These are phyloP conservation scores for Tolypocladium album DNA, from an alignment of 2,329 filamentous ascomycete species.

Conservation along the genomic window DNA sequence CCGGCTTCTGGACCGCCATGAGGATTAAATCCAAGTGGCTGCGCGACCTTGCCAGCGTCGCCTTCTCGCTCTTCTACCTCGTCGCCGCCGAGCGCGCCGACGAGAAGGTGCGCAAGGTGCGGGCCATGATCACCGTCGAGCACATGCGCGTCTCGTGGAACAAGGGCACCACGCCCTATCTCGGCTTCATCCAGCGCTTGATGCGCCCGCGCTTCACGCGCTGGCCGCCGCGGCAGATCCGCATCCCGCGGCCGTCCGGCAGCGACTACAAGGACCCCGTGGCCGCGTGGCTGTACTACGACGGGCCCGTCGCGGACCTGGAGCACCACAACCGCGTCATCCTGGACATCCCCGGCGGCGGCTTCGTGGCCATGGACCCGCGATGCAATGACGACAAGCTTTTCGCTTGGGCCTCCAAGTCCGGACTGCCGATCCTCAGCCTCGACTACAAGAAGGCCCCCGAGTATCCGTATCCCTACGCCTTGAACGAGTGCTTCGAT, in stretches of 20 bases:
- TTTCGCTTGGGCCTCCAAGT: constrained; percentile 82
- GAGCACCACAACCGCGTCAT: constrained; percentile 68
- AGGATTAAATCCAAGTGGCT: constrained; percentile 69
- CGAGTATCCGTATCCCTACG: constrained; percentile 37
- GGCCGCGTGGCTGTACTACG: constrained; percentile 85
- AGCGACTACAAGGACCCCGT: constrained; percentile 80
- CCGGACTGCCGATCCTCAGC: constrained; percentile 79
- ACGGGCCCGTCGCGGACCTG: constrained; percentile 71
- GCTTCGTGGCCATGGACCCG: constrained; percentile 96
- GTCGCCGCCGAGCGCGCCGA: constrained; percentile 89
- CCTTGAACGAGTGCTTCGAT: constrained; percentile 39
- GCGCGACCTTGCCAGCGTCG: constrained; percentile 69
- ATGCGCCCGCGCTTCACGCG: constrained; percentile 69
- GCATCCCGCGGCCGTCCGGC: constrained; percentile 68
- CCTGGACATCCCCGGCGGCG: constrained; percentile 84
- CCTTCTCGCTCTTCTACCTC: constrained; percentile 85
- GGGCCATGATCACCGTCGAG: constrained; percentile 77
- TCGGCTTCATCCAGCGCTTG: constrained; percentile 60
- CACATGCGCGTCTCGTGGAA: constrained; percentile 93
- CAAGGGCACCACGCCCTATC: constrained; percentile 81
- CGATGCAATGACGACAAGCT: constrained; percentile 89
- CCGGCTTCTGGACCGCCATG: constrained; percentile 98
- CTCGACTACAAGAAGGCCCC: constrained; percentile 64
- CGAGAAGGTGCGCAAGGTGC: constrained; percentile 88
- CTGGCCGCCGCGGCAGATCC: constrained; percentile 71